These are phyloP conservation scores for Zygosaccharomyces lentus DNA, from an alignment of 805 yeast species.

Conservation along the genomic window DNA sequence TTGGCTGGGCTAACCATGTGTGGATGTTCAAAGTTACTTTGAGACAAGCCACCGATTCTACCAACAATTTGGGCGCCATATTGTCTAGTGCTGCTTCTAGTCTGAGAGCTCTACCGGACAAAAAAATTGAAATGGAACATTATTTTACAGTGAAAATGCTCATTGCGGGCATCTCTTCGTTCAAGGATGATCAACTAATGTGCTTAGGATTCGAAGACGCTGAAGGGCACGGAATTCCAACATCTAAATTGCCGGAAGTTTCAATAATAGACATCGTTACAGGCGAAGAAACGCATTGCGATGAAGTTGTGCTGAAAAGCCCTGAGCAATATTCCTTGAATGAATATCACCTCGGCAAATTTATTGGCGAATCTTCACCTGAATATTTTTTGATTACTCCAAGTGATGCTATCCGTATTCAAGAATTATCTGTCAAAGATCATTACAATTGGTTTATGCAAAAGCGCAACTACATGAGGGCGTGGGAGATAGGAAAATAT, in stretches of 20 bases:
- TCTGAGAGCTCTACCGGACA: slow-evolving; percentile 42
- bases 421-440: slow-evolving; percentile 66
- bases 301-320: slow-evolving; percentile 64
- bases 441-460: slow-evolving; percentile 68
- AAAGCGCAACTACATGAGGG: slow-evolving; percentile 51
- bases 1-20: slow-evolving; percentile 80
- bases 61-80: slow-evolving; percentile 28
- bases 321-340: slow-evolving; percentile 63
- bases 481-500: slow-evolving; percentile 72
- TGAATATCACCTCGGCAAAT: slow-evolving; percentile 67
- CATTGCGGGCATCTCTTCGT: slow-evolving; percentile 75
- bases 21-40: slow-evolving; percentile 59
- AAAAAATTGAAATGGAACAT: slow-evolving; percentile 39
- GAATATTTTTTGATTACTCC: slow-evolving; percentile 73
- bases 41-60: slow-evolving; percentile 20
- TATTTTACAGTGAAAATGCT: slow-evolving; percentile 43
- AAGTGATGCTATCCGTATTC: slow-evolving; percentile 72
- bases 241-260: slow-evolving; percentile 63
- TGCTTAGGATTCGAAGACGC: slow-evolving; percentile 28
- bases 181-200: slow-evolving; percentile 65
- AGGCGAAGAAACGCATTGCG: slow-evolving; percentile 73
- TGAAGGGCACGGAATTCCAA: slow-evolving; percentile 40
- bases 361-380: slow-evolving; percentile 35
- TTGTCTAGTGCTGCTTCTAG: slow-evolving; percentile 42
- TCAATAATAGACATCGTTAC: slow-evolving; percentile 59